Percentiles rank a stretch among this genome's conserved stretches.
Conservation (phyloP, 2,329 filamentous ascomycete genomes). For the Alternaria sp. region DNA sequence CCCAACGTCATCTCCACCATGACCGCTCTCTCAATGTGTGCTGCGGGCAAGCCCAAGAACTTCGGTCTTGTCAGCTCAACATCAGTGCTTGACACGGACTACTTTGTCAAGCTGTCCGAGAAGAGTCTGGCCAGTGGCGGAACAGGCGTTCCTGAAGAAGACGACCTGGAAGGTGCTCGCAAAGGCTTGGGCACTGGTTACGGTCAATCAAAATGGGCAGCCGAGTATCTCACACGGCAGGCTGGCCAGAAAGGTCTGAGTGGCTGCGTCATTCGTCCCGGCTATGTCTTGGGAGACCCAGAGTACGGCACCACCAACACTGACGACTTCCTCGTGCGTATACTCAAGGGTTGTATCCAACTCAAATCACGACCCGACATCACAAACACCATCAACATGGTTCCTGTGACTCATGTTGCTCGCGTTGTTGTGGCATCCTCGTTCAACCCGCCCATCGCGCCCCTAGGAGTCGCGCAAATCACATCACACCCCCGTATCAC, state of each 20-base stretch:
- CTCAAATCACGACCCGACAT: slow-evolving; percentile 76
- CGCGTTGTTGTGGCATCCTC: slow-evolving; percentile 78
- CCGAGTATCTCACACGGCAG: slow-evolving; percentile 74
- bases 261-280: slow-evolving; percentile 79
- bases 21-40: slow-evolving; percentile 76
- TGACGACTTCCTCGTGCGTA: slow-evolving; percentile 88
- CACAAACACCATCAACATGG: slow-evolving; percentile 84
- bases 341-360: slow-evolving; percentile 88
- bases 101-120: slow-evolving; percentile 78
- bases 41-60: slow-evolving; percentile 76
- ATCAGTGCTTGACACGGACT: slow-evolving; percentile 77
- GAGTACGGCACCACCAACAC: slow-evolving; percentile 73
- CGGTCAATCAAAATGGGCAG: slow-evolving; percentile 88
- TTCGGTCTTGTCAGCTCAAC: slow-evolving; percentile 86
- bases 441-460: slow-evolving; percentile 65
- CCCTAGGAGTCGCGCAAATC: slow-evolving; percentile 73
- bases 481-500: slow-evolving; percentile 79
- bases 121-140: slow-evolving; percentile 66
- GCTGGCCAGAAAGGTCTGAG: slow-evolving; percentile 78
- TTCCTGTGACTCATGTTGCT: slow-evolving; percentile 84
- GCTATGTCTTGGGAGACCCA: slow-evolving; percentile 81
- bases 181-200: slow-evolving; percentile 84
- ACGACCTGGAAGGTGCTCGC: slow-evolving; percentile 78
- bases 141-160: slow-evolving; percentile 72
- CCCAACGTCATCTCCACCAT: slow-evolving; percentile 84